A percentile compares a stretch with the other conserved stretches of the same genome.
phyloP scores from a whole-genome alignment of 2,329 filamentous ascomycete genomes.

The Cercospora zeae-maydis region DNA sequence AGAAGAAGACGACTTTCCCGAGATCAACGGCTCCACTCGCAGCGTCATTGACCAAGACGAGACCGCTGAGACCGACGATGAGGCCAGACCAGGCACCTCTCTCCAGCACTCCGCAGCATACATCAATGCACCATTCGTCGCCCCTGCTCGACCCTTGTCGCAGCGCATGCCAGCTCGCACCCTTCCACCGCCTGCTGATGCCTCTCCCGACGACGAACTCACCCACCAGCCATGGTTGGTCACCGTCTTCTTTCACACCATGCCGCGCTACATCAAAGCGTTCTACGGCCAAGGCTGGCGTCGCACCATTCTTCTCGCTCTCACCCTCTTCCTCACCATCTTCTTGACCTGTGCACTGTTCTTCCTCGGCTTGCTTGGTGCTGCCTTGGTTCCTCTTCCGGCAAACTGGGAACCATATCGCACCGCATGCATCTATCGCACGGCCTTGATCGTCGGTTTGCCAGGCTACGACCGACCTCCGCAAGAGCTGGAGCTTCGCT shows the following conservation, averaged over 20 bases:
- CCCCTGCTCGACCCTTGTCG: not conserved
- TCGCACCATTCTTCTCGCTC: not conserved
- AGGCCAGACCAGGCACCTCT: conserved; percentile 9
- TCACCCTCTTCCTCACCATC: not conserved
- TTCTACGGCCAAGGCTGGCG: conserved; percentile 8
- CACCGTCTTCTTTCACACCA: conserved; percentile 13
- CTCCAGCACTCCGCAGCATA: conserved; percentile 13
- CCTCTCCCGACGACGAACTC: not conserved
- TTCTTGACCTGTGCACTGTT: not conserved
- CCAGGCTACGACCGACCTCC: conserved; percentile 5
- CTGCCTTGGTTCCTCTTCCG: not conserved
- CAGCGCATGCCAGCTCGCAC: not conserved
- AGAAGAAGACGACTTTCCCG: conserved; percentile 1
- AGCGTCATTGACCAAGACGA: not conserved
- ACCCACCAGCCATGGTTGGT: conserved; percentile 2
- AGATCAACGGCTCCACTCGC: conserved; percentile 1
- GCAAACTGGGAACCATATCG: not conserved
- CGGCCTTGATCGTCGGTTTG: not conserved
- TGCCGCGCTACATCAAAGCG: conserved; percentile 8
- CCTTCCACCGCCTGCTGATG: not conserved
- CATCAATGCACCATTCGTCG: conserved; percentile 1
- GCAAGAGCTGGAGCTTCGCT: not conserved
- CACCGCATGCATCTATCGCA: not conserved
- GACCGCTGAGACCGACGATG: conserved; percentile 1
- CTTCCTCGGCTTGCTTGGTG: not conserved